A percentile compares a stretch with the other conserved stretches of the same genome.
Evolutionary conservation across 495 filamentous ascomycete genomes (phyloP).

Genomic region (Neurospora sp.): DNA sequence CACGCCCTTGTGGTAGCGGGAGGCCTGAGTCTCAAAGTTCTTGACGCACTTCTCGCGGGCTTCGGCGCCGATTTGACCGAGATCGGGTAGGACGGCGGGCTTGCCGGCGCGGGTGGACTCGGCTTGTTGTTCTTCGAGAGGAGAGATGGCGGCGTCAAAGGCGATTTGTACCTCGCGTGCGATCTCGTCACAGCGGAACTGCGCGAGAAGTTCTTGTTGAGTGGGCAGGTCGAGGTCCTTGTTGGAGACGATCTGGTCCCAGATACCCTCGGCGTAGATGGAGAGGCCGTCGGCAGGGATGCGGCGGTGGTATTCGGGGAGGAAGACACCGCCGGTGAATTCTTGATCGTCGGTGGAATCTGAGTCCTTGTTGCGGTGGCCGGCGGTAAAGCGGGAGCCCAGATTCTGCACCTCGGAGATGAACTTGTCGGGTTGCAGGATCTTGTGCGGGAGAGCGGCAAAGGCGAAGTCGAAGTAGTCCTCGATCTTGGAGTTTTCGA

Average conservation of each 20-base stretch:
- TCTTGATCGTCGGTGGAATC: constrained; percentile 60
- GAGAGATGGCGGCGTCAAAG: constrained; percentile 73
- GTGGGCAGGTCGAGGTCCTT: constrained; percentile 96
- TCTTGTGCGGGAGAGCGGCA: constrained; percentile 89
- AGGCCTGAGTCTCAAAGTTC: constrained; percentile 79
- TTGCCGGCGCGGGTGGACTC: constrained; percentile 61
- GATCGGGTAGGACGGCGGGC: constrained; percentile 57
- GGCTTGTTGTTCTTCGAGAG: constrained; percentile 78
- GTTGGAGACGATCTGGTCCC: constrained; percentile 98
- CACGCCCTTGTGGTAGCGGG: constrained; percentile 91
- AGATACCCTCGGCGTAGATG: constrained; percentile 83
- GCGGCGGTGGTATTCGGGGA: constrained; percentile 88
- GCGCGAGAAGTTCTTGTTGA: constrained; percentile 91
- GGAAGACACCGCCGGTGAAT: constrained; percentile 65
- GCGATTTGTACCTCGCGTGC: constrained; percentile 68
- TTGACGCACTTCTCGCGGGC: constrained; percentile 66
- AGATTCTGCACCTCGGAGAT: constrained; percentile 68
- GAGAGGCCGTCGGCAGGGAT: constrained; percentile 95
- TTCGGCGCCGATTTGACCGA: constrained; percentile 64
- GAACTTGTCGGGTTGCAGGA: constrained; percentile 91
- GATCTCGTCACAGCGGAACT: constrained; percentile 97
- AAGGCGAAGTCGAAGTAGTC: constrained; percentile 99
- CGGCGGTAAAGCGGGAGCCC: constrained; percentile 69
- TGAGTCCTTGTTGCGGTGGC: constrained; percentile 35
- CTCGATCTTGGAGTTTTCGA: constrained; percentile 80